Conservation (phyloP, 2,329 filamentous ascomycete genomes). For the Talaromyces piceae region DNA sequence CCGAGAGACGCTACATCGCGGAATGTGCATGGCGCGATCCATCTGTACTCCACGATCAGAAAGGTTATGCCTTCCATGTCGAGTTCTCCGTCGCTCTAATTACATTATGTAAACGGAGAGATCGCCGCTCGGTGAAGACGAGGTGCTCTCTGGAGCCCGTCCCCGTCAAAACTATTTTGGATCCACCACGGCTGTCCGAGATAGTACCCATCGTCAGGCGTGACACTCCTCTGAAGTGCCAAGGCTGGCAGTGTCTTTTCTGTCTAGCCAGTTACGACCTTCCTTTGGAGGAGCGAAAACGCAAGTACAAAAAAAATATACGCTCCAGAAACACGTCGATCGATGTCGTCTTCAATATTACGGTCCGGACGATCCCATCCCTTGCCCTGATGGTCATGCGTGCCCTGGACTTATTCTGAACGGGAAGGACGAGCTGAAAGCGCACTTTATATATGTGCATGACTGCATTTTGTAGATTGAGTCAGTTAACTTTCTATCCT, state of each 20-base stretch:
- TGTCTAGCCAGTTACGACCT: conserved; percentile 6
- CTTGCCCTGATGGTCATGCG: conserved; percentile 1
- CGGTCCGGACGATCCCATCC: not conserved
- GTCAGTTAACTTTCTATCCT: too few species aligned
- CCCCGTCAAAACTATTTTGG: not conserved
- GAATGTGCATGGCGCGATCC: not conserved
- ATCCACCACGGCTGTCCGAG: not conserved
- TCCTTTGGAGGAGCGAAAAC: conserved; percentile 2
- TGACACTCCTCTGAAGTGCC: conserved; percentile 1
- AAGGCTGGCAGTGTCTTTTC: conserved; percentile 4
- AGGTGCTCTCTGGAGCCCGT: not conserved
- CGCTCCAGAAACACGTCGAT: conserved; percentile 7
- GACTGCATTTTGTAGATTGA: too few species aligned
- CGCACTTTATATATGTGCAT: not conserved
- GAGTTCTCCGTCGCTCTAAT: conserved; percentile 1
- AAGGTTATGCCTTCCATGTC: conserved; percentile 1
- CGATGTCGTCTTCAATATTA: conserved; percentile 2
- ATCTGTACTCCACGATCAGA: not conserved
- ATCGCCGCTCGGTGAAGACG: not conserved
- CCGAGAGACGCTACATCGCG: conserved; percentile 4
- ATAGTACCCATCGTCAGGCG: not conserved
- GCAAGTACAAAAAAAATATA: conserved; percentile 9
- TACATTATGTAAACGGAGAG: conserved; percentile 4
- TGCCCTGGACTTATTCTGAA: conserved; percentile 1
- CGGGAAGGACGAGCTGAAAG: conserved; percentile 1